Percentiles rank a stretch among this genome's conserved stretches.
phyloP scores from a whole-genome alignment of 2,329 filamentous ascomycete species.

The Pseudopithomyces maydicus region DNA sequence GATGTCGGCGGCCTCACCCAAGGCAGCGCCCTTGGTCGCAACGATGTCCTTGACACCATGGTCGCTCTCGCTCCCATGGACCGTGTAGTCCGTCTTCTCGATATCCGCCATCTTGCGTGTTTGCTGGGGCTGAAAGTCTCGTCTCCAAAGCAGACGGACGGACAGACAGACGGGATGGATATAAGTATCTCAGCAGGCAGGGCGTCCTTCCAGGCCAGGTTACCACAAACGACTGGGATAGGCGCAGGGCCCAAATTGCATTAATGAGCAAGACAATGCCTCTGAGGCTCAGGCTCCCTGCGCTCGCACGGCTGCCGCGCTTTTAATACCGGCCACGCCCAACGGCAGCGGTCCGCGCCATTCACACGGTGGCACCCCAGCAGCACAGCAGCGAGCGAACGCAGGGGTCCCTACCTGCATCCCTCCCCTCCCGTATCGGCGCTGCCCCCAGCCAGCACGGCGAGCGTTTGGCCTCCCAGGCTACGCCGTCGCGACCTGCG shows the following conservation, averaged over 20 bases:
- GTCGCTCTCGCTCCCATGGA: constrained; percentile 20
- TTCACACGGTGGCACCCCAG: constrained; percentile 20
- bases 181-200: constrained; percentile 2
- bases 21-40: constrained; percentile 26
- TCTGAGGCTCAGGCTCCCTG: constrained; percentile 13
- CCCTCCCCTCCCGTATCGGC: constrained; percentile 9
- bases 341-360: constrained; percentile 11
- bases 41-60: constrained; percentile 33
- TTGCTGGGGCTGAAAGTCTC: neutral
- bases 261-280: constrained; percentile 22
- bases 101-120: constrained; percentile 25
- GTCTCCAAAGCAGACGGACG: too few species aligned
- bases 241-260: constrained; percentile 22
- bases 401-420: neutral
- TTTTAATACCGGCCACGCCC: constrained; percentile 29
- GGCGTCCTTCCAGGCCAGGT: constrained; percentile 7
- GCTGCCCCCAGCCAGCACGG: constrained; percentile 13
- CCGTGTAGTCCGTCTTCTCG: constrained; percentile 33
- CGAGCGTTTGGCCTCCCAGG: constrained; percentile 18
- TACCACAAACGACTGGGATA: constrained; percentile 10
- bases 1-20: constrained; percentile 57
- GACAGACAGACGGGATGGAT: constrained; percentile 2
- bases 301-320: constrained; percentile 23
- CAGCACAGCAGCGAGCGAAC: neutral
- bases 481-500: constrained; percentile 14